Conservation (phyloP, 2,329 filamentous ascomycete species). For the Calonectria crousiana region DNA sequence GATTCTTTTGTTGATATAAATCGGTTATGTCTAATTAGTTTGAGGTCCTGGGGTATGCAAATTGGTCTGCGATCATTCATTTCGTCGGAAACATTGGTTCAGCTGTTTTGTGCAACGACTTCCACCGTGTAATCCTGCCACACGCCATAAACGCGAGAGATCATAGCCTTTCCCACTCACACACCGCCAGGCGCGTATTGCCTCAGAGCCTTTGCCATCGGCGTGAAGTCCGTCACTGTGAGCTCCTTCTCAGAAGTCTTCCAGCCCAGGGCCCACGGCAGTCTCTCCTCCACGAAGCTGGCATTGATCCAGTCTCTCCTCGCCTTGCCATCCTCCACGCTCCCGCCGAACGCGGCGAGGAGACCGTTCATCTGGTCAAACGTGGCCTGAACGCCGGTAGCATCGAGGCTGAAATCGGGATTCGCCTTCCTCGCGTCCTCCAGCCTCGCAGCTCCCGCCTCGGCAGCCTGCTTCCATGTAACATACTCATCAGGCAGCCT, state of each 20-base stretch:
- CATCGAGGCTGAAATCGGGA: background rate
- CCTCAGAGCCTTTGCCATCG: background rate
- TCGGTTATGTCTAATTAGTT: no score
- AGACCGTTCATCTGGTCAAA: constrained; percentile 3
- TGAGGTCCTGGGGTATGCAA: no score
- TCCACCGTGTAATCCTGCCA: no score
- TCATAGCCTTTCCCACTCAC: background rate
- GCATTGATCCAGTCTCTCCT: constrained; percentile 2
- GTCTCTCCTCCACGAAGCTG: constrained; percentile 1
- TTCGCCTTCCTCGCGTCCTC: constrained; percentile 2
- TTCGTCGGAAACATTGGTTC: no score
- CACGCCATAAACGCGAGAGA: background rate
- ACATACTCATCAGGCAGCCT: constrained; percentile 7
- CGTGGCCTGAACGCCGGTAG: background rate
- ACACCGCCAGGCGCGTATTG: background rate
- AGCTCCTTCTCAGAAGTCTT: constrained; percentile 7
- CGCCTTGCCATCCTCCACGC: constrained; percentile 1
- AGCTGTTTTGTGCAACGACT: no score
- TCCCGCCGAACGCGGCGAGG: background rate
- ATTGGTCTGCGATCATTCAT: no score
- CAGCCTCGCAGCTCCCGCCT: background rate
- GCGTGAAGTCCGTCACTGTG: background rate
- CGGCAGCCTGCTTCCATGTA: constrained; percentile 3
- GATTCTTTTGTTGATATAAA: no score
- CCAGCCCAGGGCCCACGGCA: background rate